Evolutionary conservation across 108 stramenopile genomes (phyloP), one percentile per base, ranked within the genome.

Genomic region (Ochromonas danica): DNA sequence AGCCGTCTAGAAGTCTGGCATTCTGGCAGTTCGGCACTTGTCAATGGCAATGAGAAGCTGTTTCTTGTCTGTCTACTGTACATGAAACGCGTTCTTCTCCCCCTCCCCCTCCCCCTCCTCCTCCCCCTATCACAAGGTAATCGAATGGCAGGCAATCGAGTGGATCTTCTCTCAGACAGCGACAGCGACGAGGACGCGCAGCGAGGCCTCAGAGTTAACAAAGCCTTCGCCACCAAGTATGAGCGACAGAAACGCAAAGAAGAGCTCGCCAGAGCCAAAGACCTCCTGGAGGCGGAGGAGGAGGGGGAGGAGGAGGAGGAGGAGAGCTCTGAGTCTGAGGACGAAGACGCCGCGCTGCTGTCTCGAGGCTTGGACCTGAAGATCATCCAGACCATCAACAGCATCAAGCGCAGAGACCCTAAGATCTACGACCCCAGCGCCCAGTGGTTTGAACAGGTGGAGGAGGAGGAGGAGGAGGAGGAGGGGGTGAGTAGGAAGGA

Each of bases 361-460:
- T 31, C 40, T 28, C 74, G 42, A 22, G 30, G 1, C 60, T 2
- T 71, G 31, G 81, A 81, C 41, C 28, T 77, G 27, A 0, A 61
- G 31, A 65, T 81, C 22, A 0, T 81, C 61, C n/a, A 81, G 28
- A 61, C 72, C 0, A 77, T 84, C 71, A 65, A 74, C 42, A 57
- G 43, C 62, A 80, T 84, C 3, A 25, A 41, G 6, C 80, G 74
- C 1, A 84, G 80, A 42, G 84, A 84, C 78, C 80, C 80, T 22
- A 51, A 40, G 39, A 81, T 84, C 1, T 84, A 84, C 80, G 71
- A 81, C 22, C 27, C 57, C 6, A 30, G 42, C 22, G 70, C 45
- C 25, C 40, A 70, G 43, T 61, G 45, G 30, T 75, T 71, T n/a
- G 57, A 77, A 31, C 43, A 45, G 0, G 61, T 14, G 1, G 39